These are phyloP conservation scores for Syncephalastrum racemosum DNA, from an alignment of 371 early-diverging fungal species.

Conservation along the genomic window DNA sequence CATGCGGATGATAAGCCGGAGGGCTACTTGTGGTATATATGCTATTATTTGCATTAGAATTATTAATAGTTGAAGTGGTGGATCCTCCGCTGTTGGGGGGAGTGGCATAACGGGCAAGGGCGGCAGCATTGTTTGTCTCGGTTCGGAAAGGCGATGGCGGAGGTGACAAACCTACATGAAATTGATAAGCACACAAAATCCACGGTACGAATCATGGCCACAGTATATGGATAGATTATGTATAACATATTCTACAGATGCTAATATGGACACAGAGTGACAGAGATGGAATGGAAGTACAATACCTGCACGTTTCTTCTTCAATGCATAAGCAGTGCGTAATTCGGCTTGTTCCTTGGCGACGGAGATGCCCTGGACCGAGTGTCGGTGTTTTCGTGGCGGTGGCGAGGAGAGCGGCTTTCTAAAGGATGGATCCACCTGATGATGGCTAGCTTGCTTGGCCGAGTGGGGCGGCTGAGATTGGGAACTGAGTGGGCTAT, in stretches of 20 bases:
- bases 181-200: too few relatives aligned
- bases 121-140: not conserved
- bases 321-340: slow-evolving; percentile 20
- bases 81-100: slow-evolving; percentile 13
- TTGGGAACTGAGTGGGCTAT: slow-evolving; percentile 8
- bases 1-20: too few relatives aligned
- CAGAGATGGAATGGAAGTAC: too few relatives aligned
- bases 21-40: not conserved
- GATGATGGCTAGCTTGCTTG: too few relatives aligned
- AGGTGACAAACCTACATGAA: slow-evolving; percentile 10
- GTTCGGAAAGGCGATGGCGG: slow-evolving; percentile 5
- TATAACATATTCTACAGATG: too few relatives aligned
- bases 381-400: slow-evolving; percentile 43
- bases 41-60: not conserved
- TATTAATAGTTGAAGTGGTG: not conserved
- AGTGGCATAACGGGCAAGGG: slow-evolving; percentile 11
- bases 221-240: too few relatives aligned
- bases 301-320: slow-evolving; percentile 13
- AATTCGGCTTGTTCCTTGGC: slow-evolving; percentile 44
- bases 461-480: too few relatives aligned
- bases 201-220: too few relatives aligned
- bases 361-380: slow-evolving; percentile 47
- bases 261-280: too few relatives aligned
- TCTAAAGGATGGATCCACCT: slow-evolving; percentile 2
- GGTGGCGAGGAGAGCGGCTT: slow-evolving; percentile 11